Base-by-base conservation (phyloP, 2,329 filamentous ascomycete species). In the Nothophoma quercina region DNA sequence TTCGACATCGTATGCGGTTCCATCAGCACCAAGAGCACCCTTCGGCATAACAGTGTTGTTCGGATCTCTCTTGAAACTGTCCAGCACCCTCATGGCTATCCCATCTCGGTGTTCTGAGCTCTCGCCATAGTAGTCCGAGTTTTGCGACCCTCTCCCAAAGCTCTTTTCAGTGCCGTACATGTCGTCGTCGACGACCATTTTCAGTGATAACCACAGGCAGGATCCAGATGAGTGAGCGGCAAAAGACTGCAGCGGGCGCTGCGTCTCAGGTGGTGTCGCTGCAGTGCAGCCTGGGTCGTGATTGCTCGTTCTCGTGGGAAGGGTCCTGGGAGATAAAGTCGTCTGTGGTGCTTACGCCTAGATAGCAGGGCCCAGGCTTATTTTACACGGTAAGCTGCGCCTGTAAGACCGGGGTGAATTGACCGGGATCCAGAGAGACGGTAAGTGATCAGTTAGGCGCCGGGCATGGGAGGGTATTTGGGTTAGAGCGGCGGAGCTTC, bases 1-100 rank as follows among this genome's bases (percentile, higher is more conserved):
- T 68, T 92, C 88, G 60, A 91, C 77, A 68, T 90, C 81, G 68
- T 83, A 86, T 12, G 80, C 78, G 55, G 79, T 79, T 46, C 81
- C 82, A 74, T 84, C 80, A 6, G 78, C 79, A 44, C 79, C 80
- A 13, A 81, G 66, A 21, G 71, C 69, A 19, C 75, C 77, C 57
- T 76, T 75, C 4, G 79, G 79, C 29, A 78, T 80, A 38, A 79
- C 75, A 48, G 73, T 83, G 39, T 65, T 65, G 40, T 71, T 74
- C 8, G 71, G 73, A 44, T 75, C 72, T 29, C 72, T 54, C 55
- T 70, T 71, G 66, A 75, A 75, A 58, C 72, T 75, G 59, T 75
- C 72, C 46, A 75, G 53, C 18, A 75, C 57, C 84, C 85, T 62
- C 45, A 68, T 60, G 18, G 67, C 70, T 8, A 74, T 57, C 28